Base-by-base conservation (phyloP, 768 basidiomycete genomes). In the Symmetrospora coprosmae region DNA sequence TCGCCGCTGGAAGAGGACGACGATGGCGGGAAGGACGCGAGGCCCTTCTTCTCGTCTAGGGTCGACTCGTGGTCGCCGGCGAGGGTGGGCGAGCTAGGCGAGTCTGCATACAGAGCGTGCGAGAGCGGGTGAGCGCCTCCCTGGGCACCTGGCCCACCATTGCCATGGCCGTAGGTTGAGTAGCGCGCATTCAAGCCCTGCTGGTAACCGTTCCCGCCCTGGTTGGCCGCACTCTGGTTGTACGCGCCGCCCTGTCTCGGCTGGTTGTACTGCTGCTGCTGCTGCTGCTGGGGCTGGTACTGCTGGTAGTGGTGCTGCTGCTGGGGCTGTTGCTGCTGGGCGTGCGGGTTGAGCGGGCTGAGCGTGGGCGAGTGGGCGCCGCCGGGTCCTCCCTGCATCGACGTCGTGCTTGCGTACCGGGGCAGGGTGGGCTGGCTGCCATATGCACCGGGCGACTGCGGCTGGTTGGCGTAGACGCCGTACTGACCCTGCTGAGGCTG, bases 61-160 rank as follows among this genome's bases (percentile, higher is more conserved):
- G 37, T 49, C 45, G 63, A 56, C 5, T 30, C 30, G n/a, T 27
- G 19, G 39, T 53, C 51, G 7, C 66, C 69, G 7, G 63, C 65
- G 45, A 70, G 64, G 9, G 69, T 68, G 9, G 69, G 69, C 9
- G 61, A 64, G 7, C 48, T 51, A 31, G 55, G 40, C 14, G 60
- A 62, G 45, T 70, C 69, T 37, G 63, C 60, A 62, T 67, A 67
- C 52, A 67, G 61, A 48, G 66, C 62, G 64, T 70, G 67, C 8
- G 65, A 65, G 38, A 70, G 66, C 31, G 69, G 69, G 64, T 70
- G 69, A 2, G 68, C 48, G 31, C 60, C 51, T 50, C 55, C 55
- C 37, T 58, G 55, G 31, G 55, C 61, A 30, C 61, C 61, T 23
- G 41, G 52, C 30, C 53, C 52, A 9, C 60, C 60, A 50, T 61